Base-by-base conservation (phyloP, 306 rosid species). In the Quercus alba region DNA sequence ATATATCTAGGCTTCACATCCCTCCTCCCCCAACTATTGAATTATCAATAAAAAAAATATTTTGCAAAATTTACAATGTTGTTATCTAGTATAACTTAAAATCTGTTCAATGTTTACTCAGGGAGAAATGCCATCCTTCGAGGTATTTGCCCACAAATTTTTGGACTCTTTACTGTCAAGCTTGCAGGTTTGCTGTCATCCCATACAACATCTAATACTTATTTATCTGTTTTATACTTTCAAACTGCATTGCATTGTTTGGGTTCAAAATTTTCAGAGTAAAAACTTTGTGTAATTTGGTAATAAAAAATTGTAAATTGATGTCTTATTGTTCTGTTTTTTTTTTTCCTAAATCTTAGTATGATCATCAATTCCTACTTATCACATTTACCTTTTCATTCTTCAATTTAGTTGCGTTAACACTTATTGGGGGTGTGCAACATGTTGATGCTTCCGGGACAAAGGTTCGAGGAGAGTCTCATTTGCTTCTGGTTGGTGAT, bases 351-450 rank as follows among this genome's bases (percentile, higher is more conserved):
- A n/a, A 78, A 79, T 44, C 57, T 54, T 41, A 26, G 58, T 72
- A 73, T 51, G 68, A 61, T 59, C 70, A 38, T 68, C 55, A 54
- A 41, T 49, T 49, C 62, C 56, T 75, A 71, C 18, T 66, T 71
- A 55, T 78, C 73, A 15, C 51, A 35, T 59, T 67, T 61, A 73
- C 68, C 57, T 76, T 68, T 52, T 85, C 77, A 69, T 69, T 80
- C 75, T 77, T 84, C 57, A 72, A 75, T 54, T 78, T 82, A 94
- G 99, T 94, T 87, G 91, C 94, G 57, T 85, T 94, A 75, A 94
- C 99, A 70, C 94, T 94, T 73, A 88, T 93, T 35, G 99, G 99
- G 86, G 97, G 99, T 68, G 97, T 94, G 78, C 97, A 94, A 92
- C 97, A 92, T 84, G 90, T 86, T 38, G 97, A 91, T 85, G 88